Base-by-base conservation (phyloP, 352 stramenopile genomes). In the Phytophthora pisi region DNA sequence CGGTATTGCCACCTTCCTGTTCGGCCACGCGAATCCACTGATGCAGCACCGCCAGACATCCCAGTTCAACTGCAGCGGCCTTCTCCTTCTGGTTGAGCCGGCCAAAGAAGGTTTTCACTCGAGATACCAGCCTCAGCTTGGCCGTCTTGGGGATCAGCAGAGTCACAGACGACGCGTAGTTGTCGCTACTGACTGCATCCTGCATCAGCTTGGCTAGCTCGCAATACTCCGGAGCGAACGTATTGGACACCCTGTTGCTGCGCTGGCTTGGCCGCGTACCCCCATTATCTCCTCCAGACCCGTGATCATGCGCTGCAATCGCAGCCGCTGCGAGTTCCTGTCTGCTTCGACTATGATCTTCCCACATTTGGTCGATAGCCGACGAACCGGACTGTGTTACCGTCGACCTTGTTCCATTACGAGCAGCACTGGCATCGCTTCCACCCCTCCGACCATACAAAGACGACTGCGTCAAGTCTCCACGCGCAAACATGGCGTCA, bases 91-190 rank as follows among this genome's bases (percentile, higher is more conserved):
- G 56, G 51, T 86, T 91, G 2, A 94, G 69, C 24, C 75, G 68
- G 0, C 54, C 61, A 31, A 93, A 94, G 63, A 93, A 96, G 1
- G 77, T 74, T 61, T 94, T 96, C 9, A 92, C 81, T 1, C 65
- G 70, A 3, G 86, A 91, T 23, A 94, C 80, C 9, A 94, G 57
- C 4, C 88, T 74, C 57, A 96, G 54, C 38, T 87, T 88, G 15
- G 80, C 83, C 1, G 86, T 94, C 46, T 94, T 96, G 3, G 88
- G 83, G 46, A 93, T 93, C 18, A 77, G 76, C 26, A 93, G 55
- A 16, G 87, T 71, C 13, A 92, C 86, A 0, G 82, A 92, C 13
- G 83, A 93, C 10, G 88, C 86, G 56, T 94, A 94, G 50, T 91
- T 82, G 62, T 96, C 88, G 59, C 79, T 79, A 26, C 68, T 86